A percentile compares a stretch with the other conserved stretches of the same genome.
These are phyloP conservation scores for Fusarium falciforme DNA, from an alignment of 2,329 filamentous ascomycete species.

Conservation along the genomic window DNA sequence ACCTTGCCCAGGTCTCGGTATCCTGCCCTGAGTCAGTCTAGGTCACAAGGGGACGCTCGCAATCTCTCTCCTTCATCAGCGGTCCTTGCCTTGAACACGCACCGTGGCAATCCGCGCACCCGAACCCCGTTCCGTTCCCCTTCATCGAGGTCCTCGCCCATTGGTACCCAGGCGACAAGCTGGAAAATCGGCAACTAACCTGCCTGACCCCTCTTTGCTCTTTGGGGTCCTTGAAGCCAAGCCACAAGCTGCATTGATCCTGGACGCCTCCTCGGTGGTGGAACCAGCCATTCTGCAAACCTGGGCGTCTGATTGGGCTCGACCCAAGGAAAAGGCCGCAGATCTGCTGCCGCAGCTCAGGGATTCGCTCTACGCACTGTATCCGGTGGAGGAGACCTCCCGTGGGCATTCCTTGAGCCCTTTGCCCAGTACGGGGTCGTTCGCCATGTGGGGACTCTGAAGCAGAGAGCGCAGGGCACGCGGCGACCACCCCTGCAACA, in stretches of 20 bases:
- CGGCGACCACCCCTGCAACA: constrained; percentile 31
- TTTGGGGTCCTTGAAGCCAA: constrained; percentile 41
- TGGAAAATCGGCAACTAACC: constrained; percentile 44
- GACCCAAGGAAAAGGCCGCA: constrained; percentile 44
- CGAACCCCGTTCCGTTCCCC: constrained; percentile 41
- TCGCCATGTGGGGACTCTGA: constrained; percentile 30
- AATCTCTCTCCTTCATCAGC: constrained; percentile 40
- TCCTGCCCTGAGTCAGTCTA: constrained; percentile 40
- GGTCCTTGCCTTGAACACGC: constrained; percentile 3
- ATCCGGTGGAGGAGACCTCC: constrained; percentile 26
- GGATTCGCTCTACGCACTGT: constrained; percentile 41
- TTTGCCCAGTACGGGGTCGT: constrained; percentile 37
- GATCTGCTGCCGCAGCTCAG: constrained; percentile 44
- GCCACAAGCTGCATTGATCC: constrained; percentile 45
- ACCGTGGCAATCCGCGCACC: constrained; percentile 43
- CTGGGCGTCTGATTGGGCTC: constrained; percentile 42
- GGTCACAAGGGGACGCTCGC: constrained; percentile 43
- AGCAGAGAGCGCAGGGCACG: constrained; percentile 35
- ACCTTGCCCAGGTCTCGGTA: constrained; percentile 38
- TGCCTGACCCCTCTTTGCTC: constrained; percentile 46
- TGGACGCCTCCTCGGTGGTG: constrained; percentile 38
- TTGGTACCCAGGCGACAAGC: constrained; percentile 41
- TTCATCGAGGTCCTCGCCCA: constrained; percentile 37
- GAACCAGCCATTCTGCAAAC: constrained; percentile 36
- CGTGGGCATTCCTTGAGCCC: constrained; percentile 42